Base-by-base conservation (phyloP, 2,329 filamentous ascomycete species). In the Chalaropsis ovoidea region DNA sequence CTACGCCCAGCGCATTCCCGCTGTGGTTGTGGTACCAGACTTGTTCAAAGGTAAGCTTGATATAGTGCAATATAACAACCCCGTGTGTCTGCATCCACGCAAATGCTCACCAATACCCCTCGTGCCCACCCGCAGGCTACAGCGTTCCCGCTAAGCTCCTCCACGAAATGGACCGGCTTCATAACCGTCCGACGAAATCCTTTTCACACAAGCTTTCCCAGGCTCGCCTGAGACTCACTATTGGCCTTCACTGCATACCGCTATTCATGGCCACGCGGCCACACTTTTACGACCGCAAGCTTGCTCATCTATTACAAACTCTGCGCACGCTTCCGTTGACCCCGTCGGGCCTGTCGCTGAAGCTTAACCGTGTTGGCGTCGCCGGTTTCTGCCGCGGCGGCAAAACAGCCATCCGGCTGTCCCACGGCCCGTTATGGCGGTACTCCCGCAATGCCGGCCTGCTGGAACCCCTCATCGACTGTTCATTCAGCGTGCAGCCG, bases 321-420 rank as follows among this genome's bases (percentile, higher is more conserved):
- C 60, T 65, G 42, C 63, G 66, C 13, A 63, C 62, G 19, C 45
- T 66, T 6, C 67, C 61, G 1, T 19, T 67, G 11, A 52, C 67
- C 3, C 22, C 62, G 4, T 43, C 67, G 4, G 65, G 61, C n/a
- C 39, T 62, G 1, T 60, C 61, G 3, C 45, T 47, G 1, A 47
- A 56, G 2, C 69, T 73, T 17, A 73, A 73, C 39, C 62, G 62
- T 41, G 73, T 85, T 63, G 82, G 78, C 35, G 79, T 76, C 0
- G 80, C 80, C 0, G 84, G 83, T 0, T 85, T 83, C 75, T 85
- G 82, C 75, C 86, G 82, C 81, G 83, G 83, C 41, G 83, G 81
- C n/a, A 79, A 80, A 69, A 78, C 83, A 69, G 73, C 76, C 1
- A 71, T 81, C 22, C 70, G 76, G 15, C 76, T 85, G 6, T 61